Conservation (phyloP, 192 early-diverging fungal species). For the Coemansia aciculifera region DNA sequence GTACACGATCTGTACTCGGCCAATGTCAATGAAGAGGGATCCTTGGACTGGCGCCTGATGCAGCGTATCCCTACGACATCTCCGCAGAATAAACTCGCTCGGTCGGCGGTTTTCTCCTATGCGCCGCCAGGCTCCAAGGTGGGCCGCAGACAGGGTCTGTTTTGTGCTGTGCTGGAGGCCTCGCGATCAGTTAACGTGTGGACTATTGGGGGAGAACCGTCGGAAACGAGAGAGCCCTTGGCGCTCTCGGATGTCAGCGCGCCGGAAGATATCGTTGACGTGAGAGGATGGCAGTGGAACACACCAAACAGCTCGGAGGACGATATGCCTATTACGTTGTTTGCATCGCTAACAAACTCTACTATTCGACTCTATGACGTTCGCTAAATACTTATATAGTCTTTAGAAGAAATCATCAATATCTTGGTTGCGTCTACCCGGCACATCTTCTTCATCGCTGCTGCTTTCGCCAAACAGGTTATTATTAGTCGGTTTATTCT, state of each 20-base stretch:
- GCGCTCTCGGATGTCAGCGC: conserved; percentile 10
- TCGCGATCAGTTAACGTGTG: conserved; percentile 21
- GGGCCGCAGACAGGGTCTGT: conserved; percentile 14
- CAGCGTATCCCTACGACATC: conserved; percentile 17
- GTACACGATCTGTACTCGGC: conserved; percentile 33
- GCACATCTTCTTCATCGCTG: conserved; percentile 6
- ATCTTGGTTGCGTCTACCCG: conserved; percentile 17
- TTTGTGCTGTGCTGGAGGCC: conserved; percentile 41
- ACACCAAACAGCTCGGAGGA: background rate
- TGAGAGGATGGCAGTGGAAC: conserved; percentile 34
- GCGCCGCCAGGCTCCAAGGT: background rate
- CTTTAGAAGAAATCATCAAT: conserved; percentile 32
- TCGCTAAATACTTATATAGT: conserved; percentile 5
- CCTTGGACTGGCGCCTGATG: conserved; percentile 5
- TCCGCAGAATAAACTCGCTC: conserved; percentile 29
- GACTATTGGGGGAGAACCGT: background rate
- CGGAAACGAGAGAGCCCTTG: background rate
- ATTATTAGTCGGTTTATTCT: conserved; percentile 9
- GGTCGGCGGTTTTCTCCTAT: conserved; percentile 36
- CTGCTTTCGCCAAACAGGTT: conserved; percentile 33
- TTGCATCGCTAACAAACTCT: conserved; percentile 30
- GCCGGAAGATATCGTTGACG: conserved; percentile 34
- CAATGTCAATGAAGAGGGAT: background rate
- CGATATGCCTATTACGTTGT: background rate
- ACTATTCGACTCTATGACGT: conserved; percentile 40